phyloP scores from a whole-genome alignment of 73 alveolate genomes.

The Paramecium tetraurelia region DNA sequence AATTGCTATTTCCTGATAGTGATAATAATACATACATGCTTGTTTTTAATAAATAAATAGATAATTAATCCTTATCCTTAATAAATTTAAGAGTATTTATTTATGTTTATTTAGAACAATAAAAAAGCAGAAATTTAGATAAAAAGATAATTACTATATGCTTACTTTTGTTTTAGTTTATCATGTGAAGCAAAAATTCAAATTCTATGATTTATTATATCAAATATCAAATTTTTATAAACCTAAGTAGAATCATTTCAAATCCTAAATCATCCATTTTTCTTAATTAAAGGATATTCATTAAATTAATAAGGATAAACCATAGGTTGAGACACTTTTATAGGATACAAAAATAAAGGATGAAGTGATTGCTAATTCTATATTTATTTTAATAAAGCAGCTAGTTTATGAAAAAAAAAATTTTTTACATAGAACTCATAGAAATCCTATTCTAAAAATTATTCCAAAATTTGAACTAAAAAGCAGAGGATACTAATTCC shows the following conservation, averaged over 20 bases:
- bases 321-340: neutral
- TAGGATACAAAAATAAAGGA: neutral
- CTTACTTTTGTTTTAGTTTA: neutral
- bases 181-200: neutral
- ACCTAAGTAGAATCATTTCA: neutral
- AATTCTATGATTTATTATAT: neutral
- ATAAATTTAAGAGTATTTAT: neutral
- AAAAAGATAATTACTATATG: neutral
- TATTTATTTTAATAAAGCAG: neutral
- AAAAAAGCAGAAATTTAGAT: neutral
- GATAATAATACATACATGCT: neutral
- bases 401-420: no score
- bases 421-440: neutral
- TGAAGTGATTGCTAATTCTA: neutral
- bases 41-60: neutral
- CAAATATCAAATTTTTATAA: neutral
- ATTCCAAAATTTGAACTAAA: neutral
- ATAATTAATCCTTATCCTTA: neutral
- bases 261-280: neutral
- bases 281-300: neutral
- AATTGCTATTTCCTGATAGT: neutral
- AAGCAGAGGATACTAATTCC: neutral
- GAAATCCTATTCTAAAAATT: constrained; percentile 20
- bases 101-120: neutral
- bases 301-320: neutral